phyloP scores from a whole-genome alignment of 257 asterid genomes.

The Buddleja alternifolia region DNA sequence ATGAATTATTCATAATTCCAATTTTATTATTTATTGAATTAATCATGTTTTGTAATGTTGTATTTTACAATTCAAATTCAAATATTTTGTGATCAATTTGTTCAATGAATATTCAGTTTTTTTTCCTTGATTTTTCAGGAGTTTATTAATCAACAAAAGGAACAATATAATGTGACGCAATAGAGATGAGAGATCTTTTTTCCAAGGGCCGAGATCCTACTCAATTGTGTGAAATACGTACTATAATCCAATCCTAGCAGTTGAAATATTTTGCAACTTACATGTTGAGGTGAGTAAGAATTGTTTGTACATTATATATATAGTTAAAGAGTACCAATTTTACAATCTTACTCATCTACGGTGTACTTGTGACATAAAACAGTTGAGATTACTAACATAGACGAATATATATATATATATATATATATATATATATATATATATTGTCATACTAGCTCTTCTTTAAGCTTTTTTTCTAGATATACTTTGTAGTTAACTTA shows the following conservation, averaged over 20 bases:
- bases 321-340: slow-evolving; percentile 29
- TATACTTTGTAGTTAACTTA: neutral
- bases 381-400: slow-evolving; percentile 15
- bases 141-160: slow-evolving; percentile 12
- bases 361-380: slow-evolving; percentile 2
- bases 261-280: neutral
- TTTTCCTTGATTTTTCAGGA: slow-evolving; percentile 15
- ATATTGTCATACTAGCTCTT: neutral
- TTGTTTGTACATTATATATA: slow-evolving; percentile 40
- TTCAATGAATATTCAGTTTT: too few relatives aligned
- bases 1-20: neutral
- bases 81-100: neutral
- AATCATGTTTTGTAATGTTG: too few relatives aligned
- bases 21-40: too few relatives aligned
- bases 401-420: neutral
- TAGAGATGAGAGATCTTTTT: slow-evolving; percentile 64
- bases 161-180: slow-evolving; percentile 16
- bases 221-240: slow-evolving; percentile 39
- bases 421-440: neutral
- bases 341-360: slow-evolving; percentile 19
- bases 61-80: too few relatives aligned
- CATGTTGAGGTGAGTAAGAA: slow-evolving; percentile 31
- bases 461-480: neutral
- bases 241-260: neutral
- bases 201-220: slow-evolving; percentile 56